Evolutionary conservation across 1,284 basidiomycete genomes (phyloP), one percentile per base, ranked within the genome.

Genomic region (Melampsora americana): DNA sequence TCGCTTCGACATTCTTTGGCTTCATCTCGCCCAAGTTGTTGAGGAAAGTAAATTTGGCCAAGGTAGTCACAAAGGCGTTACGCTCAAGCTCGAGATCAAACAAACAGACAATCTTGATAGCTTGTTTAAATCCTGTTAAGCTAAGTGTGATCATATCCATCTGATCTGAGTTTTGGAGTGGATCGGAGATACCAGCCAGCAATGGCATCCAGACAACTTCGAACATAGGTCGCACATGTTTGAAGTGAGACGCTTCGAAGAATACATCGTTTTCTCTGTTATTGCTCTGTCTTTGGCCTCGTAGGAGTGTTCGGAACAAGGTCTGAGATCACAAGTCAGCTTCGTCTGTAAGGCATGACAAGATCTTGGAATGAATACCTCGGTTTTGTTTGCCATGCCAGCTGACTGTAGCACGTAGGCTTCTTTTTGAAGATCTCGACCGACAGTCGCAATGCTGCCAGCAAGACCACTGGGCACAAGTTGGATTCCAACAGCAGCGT

Each of bases 21-120:
- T 93, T 95, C 95, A 98, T 98, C 85, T 97, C 95, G 72, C 92
- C 92, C 9, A 97, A 84, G 81, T 98, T 97, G 83, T 92, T 96
- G 78, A 97, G 86, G 86, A 95, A 96, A 0, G 95, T 98, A 83
- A 97, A 96, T 83, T 97, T 98, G 64, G 87, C 90, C n/a, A 98
- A 86, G 0, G 95, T 98, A n/a, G 93, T 93, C 44, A 98, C 92
- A 82, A 97, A 98, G 0, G 94, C 95, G 81, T 97, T 96, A 26
- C 95, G 89, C 82, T 96, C 92, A 32, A 98, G 86, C 82, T 97
- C 95, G 79, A 97, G 86, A 82, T 97, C 94, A 82, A 98, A 98
- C 83, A 93, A 90, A 82, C 93, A 96, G 32, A 90, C 93, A 69
- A 95, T 94, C 77, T 88, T 90, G 80, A 97, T 96, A 18, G 95